A percentile compares a stretch with the other conserved stretches of the same genome.
These are phyloP conservation scores for Colletotrichum cereale DNA, from an alignment of 2,329 filamentous ascomycete species.

Conservation along the genomic window DNA sequence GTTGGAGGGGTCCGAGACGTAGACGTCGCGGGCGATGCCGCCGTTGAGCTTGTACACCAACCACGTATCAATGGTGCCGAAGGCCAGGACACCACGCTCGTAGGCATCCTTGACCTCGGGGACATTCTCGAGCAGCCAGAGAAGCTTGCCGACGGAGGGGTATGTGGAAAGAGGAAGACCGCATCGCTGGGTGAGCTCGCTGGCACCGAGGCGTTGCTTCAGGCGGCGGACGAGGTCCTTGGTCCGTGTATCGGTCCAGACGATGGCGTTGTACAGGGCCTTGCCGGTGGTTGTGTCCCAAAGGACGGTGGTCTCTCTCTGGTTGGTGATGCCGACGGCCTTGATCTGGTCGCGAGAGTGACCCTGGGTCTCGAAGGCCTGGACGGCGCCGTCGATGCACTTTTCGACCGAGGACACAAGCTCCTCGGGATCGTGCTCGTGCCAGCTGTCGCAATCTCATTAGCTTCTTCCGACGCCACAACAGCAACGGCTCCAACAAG, in stretches of 20 bases:
- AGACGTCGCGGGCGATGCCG: constrained; percentile 71
- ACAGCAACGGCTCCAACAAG: not conserved
- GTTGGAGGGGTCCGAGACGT: constrained; percentile 85
- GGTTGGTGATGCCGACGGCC: constrained; percentile 84
- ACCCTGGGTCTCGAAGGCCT: constrained; percentile 75
- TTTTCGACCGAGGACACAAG: constrained; percentile 78
- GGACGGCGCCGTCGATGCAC: constrained; percentile 81
- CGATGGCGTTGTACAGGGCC: constrained; percentile 83
- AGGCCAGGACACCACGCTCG: constrained; percentile 77
- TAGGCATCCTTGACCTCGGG: constrained; percentile 77
- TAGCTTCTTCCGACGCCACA: not conserved
- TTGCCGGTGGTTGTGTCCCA: constrained; percentile 85
- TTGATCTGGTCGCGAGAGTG: constrained; percentile 77
- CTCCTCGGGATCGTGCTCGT: constrained; percentile 85
- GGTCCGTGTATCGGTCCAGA: constrained; percentile 87
- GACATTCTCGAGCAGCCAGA: constrained; percentile 81
- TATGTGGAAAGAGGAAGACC: constrained; percentile 87
- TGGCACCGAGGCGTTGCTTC: constrained; percentile 74
- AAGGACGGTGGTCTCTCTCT: constrained; percentile 84
- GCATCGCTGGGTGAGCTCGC: constrained; percentile 75
- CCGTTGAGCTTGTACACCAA: constrained; percentile 84
- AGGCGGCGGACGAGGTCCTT: constrained; percentile 79
- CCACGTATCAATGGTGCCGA: constrained; percentile 87
- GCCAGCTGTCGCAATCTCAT: constrained; percentile 70
- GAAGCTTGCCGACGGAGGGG: constrained; percentile 81